Evolutionary conservation across 805 yeast species (phyloP).

Genomic region (Candida suzukii): DNA sequence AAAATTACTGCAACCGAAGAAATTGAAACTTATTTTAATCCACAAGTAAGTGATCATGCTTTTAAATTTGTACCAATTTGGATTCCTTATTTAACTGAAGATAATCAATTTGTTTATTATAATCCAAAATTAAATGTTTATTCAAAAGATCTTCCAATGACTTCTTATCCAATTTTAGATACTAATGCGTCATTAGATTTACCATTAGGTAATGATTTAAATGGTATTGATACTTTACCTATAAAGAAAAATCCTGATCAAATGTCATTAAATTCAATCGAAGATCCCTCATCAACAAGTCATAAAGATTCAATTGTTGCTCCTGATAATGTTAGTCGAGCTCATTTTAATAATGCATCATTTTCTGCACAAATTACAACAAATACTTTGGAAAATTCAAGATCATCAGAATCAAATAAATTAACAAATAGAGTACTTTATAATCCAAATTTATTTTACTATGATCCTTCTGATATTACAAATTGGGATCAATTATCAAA

Average conservation of each 20-base stretch:
- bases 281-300: background rate
- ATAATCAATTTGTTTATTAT: constrained; percentile 50
- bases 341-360: background rate
- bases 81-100: constrained; percentile 54
- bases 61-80: constrained; percentile 39
- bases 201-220: constrained; percentile 15
- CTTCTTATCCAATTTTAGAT: constrained; percentile 30
- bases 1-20: constrained; percentile 19
- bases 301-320: background rate
- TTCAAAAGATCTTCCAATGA: constrained; percentile 51
- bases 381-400: background rate
- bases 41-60: constrained; percentile 8
- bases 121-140: constrained; percentile 54
- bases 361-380: background rate
- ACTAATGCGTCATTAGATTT: constrained; percentile 24
- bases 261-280: constrained; percentile 2
- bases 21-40: constrained; percentile 18
- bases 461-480: constrained; percentile 50
- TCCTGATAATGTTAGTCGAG: background rate
- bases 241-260: background rate
- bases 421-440: constrained; percentile 9
- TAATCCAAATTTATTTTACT: constrained; percentile 42
- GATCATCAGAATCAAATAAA: background rate
- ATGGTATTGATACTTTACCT: constrained; percentile 12
- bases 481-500: constrained; percentile 53